phyloP scores from a whole-genome alignment of 2,329 filamentous ascomycete genomes.

The Colletotrichum liriopes region DNA sequence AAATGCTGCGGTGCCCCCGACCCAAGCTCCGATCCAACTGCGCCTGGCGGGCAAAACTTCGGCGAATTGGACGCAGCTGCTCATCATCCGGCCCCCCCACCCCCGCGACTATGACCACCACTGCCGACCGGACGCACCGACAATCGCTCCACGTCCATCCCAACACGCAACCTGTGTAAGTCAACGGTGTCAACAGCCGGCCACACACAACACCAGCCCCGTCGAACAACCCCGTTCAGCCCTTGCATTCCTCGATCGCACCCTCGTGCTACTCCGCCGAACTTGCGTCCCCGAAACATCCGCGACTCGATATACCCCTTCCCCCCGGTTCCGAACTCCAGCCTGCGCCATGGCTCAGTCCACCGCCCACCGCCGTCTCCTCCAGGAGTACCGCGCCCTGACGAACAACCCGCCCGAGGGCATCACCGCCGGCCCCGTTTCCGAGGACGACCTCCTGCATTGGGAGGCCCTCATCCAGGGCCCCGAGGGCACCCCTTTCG shows the following conservation, averaged over 20 bases:
- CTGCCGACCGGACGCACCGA: slow-evolving; percentile 7
- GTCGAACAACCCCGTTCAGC: background rate
- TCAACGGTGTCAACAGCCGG: slow-evolving; percentile 29
- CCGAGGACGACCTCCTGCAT: slow-evolving; percentile 93
- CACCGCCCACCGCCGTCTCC: slow-evolving; percentile 83
- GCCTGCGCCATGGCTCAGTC: slow-evolving; percentile 67
- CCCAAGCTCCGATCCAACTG: slow-evolving; percentile 28
- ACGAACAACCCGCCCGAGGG: slow-evolving; percentile 97
- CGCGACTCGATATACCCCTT: background rate
- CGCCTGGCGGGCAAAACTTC: slow-evolving; percentile 35
- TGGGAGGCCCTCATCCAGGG: slow-evolving; percentile 98
- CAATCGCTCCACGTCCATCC: slow-evolving; percentile 1
- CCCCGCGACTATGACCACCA: slow-evolving; percentile 24
- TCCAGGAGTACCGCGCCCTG: slow-evolving; percentile 95
- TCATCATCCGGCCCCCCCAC: slow-evolving; percentile 4
- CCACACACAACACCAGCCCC: background rate
- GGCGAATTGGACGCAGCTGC: slow-evolving; percentile 16
- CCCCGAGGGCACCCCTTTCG: slow-evolving; percentile 95
- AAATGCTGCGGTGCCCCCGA: slow-evolving; percentile 19
- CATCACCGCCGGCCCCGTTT: slow-evolving; percentile 93
- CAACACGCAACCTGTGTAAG: background rate
- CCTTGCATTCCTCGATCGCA: background rate
- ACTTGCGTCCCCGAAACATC: background rate
- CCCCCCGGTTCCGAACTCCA: background rate
- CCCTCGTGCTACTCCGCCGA: background rate